Percentiles rank a stretch among this genome's conserved stretches.
Conservation (phyloP, 208 protist species). For the Leptomonas pyrrhocoris region DNA sequence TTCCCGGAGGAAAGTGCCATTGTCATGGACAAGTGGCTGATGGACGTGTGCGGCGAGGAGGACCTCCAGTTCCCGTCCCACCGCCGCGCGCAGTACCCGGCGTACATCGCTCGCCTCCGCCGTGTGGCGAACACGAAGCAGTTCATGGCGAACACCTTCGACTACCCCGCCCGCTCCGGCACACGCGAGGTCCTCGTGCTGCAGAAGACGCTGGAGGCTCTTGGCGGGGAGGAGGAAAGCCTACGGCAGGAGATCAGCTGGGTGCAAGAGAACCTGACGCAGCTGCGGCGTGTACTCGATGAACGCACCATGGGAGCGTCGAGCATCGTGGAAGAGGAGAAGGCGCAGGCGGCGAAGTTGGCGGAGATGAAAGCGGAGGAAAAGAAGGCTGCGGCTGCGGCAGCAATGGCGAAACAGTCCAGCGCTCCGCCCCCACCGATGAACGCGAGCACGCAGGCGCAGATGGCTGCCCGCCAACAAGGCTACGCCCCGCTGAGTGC, state of each 20-base stretch:
- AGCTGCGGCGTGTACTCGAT: slow-evolving; percentile 37
- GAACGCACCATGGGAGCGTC: slow-evolving; percentile 40
- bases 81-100: slow-evolving; percentile 40
- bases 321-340: slow-evolving; percentile 22
- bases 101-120: slow-evolving; percentile 38
- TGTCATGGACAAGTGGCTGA: slow-evolving; percentile 68
- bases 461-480: neutral
- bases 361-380: slow-evolving; percentile 8
- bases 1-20: slow-evolving; percentile 53
- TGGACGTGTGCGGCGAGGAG: slow-evolving; percentile 59
- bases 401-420: neutral
- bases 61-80: slow-evolving; percentile 62
- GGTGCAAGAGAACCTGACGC: slow-evolving; percentile 25
- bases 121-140: slow-evolving; percentile 22
- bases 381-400: neutral
- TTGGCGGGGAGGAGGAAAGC: slow-evolving; percentile 29
- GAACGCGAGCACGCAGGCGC: neutral
- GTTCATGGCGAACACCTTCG: slow-evolving; percentile 52
- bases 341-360: slow-evolving; percentile 3
- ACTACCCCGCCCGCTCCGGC: slow-evolving; percentile 52
- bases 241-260: slow-evolving; percentile 18
- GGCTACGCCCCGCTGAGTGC: slow-evolving; percentile 13
- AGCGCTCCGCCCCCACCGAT: no score
- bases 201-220: slow-evolving; percentile 44
- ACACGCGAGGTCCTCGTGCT: slow-evolving; percentile 58